phyloP scores from a whole-genome alignment of 2,329 filamentous ascomycete genomes.

The Pyrenochaeta sp. region DNA sequence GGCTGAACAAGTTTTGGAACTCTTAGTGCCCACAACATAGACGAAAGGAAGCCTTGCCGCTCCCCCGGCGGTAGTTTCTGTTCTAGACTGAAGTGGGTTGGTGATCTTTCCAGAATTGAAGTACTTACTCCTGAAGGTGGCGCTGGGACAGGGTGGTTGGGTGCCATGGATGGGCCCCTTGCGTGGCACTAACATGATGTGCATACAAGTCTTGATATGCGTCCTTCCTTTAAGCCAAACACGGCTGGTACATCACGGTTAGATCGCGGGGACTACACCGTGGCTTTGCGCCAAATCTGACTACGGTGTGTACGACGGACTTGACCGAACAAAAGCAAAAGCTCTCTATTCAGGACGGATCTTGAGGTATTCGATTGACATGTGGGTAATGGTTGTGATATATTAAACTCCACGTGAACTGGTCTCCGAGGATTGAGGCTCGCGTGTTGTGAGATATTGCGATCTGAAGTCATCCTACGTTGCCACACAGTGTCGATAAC shows the following conservation, averaged over 20 bases:
- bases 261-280: slow-evolving; percentile 19
- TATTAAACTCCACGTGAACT: too few species aligned
- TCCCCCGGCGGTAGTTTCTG: slow-evolving; percentile 11
- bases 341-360: slow-evolving; percentile 4
- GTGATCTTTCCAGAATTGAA: neutral
- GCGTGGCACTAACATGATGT: slow-evolving; percentile 4
- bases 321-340: slow-evolving; percentile 16
- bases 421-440: too few species aligned
- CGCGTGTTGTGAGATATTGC: too few species aligned
- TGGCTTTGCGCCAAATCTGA: slow-evolving; percentile 8
- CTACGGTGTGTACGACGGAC: slow-evolving; percentile 10
- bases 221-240: slow-evolving; percentile 8
- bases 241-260: neutral
- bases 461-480: too few species aligned
- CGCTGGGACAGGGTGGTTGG: slow-evolving; percentile 10
- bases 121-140: slow-evolving; percentile 6
- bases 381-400: too few species aligned
- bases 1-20: slow-evolving; percentile 1
- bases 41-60: slow-evolving; percentile 14
- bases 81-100: slow-evolving; percentile 16
- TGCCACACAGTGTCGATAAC: too few species aligned
- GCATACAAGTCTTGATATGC: slow-evolving; percentile 11
- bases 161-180: slow-evolving; percentile 12
- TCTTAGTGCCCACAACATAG: slow-evolving; percentile 4
- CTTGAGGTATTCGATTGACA: too few species aligned